phyloP scores from a whole-genome alignment of 2,329 filamentous ascomycete species.

The Fusarium pilosicola region DNA sequence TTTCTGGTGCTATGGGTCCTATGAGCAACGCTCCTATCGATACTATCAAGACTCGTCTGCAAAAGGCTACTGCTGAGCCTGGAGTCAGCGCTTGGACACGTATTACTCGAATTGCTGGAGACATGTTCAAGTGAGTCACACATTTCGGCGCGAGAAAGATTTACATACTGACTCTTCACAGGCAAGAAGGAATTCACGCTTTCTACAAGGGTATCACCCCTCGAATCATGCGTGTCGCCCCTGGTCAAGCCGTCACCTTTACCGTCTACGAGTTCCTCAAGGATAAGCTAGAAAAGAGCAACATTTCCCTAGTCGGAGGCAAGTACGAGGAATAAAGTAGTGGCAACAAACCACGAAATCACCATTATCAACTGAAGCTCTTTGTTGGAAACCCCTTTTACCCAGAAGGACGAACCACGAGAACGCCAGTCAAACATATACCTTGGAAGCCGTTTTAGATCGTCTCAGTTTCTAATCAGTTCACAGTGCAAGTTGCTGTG shows the following conservation, averaged over 20 bases:
- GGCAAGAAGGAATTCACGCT: conserved; percentile 90
- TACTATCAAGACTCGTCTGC: conserved; percentile 96
- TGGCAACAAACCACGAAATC: background rate
- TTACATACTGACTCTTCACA: conserved; percentile 47
- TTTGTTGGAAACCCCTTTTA: background rate
- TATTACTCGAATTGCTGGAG: conserved; percentile 79
- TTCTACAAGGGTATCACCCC: conserved; percentile 99
- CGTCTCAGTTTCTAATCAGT: conserved; percentile 28
- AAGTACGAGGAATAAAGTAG: conserved; percentile 71
- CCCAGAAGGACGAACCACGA: background rate
- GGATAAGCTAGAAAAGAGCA: conserved; percentile 75
- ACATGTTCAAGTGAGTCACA: conserved; percentile 79
- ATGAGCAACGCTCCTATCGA: conserved; percentile 98
- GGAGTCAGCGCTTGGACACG: conserved; percentile 83
- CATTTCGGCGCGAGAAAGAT: accelerated
- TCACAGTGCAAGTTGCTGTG: conserved; percentile 25
- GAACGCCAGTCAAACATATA: background rate
- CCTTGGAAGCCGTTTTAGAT: background rate
- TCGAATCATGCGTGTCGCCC: conserved; percentile 95
- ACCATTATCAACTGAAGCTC: background rate
- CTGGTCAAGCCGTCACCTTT: conserved; percentile 85
- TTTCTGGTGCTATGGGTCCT: conserved; percentile 94
- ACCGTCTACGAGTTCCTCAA: conserved; percentile 83
- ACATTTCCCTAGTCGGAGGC: conserved; percentile 67
- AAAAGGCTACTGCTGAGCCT: conserved; percentile 84